These are phyloP conservation scores for Citrullus mucosospermus DNA, from an alignment of 306 rosid genomes.

Conservation along the genomic window DNA sequence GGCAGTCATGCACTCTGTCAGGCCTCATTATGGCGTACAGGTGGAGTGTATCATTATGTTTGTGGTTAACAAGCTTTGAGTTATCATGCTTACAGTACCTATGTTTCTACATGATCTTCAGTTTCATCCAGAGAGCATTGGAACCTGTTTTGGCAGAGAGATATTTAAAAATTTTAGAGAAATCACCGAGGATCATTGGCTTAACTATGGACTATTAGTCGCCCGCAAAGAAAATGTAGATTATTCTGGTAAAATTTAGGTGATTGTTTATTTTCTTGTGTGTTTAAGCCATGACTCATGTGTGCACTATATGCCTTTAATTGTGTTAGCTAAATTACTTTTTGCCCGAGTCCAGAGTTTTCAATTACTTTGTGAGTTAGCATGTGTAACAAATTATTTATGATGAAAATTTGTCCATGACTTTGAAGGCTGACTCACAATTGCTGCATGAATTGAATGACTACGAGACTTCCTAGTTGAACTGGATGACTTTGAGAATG, in stretches of 20 bases:
- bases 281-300: not conserved
- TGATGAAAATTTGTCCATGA: not conserved
- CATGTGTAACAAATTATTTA: not conserved
- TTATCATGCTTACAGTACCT: slow-evolving; percentile 3
- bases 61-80: slow-evolving; percentile 1
- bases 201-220: slow-evolving; percentile 34
- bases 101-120: slow-evolving; percentile 35
- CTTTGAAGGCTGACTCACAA: not conserved
- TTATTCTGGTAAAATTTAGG: slow-evolving; percentile 47
- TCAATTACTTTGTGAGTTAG: not conserved
- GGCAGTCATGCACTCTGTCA: slow-evolving; percentile 82
- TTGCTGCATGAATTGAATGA: not conserved
- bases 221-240: slow-evolving; percentile 16
- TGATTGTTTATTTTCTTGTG: not conserved
- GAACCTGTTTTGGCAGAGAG: slow-evolving; percentile 70
- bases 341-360: not conserved
- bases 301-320: not conserved
- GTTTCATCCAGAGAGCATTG: slow-evolving; percentile 99
- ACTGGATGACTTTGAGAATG: not conserved
- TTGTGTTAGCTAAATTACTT: not conserved
- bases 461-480: not conserved
- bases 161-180: slow-evolving; percentile 78
- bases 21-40: slow-evolving; percentile 99
- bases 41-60: slow-evolving; percentile 29
- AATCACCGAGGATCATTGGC: slow-evolving; percentile 75